Conservation (phyloP, 257 asterid genomes). For the Anisodus acutangulus region DNA sequence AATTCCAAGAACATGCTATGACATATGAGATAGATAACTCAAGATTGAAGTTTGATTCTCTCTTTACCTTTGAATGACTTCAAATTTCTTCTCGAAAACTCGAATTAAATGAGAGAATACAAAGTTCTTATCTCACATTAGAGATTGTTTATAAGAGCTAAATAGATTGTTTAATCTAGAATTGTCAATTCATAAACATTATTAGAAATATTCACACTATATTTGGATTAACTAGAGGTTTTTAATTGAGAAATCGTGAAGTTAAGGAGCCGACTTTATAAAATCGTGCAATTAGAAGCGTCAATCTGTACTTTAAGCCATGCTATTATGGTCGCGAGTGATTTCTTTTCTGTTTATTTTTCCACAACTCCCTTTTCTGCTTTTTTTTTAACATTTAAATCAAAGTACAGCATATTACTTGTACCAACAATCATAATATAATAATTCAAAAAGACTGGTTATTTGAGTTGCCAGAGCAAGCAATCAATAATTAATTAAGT, state of each 20-base stretch:
- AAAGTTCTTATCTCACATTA: too few species aligned
- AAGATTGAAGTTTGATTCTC: too few species aligned
- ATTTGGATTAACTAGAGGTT: neutral
- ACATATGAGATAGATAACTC: too few species aligned
- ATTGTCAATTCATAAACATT: too few species aligned
- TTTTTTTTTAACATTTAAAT: neutral
- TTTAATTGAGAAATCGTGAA: neutral
- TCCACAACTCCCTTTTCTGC: accelerated
- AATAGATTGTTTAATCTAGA: too few species aligned
- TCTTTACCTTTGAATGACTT: too few species aligned
- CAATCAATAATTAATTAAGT: neutral
- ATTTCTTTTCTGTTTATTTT: neutral
- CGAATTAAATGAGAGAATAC: too few species aligned
- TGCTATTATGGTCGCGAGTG: neutral
- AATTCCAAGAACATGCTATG: too few species aligned
- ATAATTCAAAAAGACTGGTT: neutral
- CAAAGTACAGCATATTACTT: neutral
- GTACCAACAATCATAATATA: constrained; percentile 15
- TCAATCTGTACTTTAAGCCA: neutral
- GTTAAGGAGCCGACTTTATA: neutral
- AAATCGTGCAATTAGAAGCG: neutral
- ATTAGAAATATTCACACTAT: neutral
- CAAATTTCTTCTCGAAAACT: too few species aligned
- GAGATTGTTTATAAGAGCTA: too few species aligned
- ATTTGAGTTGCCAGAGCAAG: neutral